A percentile compares a stretch with the other conserved stretches of the same genome.
phyloP scores from a whole-genome alignment of 1,139 yeast genomes.

The Lizanozyma gosingica region DNA sequence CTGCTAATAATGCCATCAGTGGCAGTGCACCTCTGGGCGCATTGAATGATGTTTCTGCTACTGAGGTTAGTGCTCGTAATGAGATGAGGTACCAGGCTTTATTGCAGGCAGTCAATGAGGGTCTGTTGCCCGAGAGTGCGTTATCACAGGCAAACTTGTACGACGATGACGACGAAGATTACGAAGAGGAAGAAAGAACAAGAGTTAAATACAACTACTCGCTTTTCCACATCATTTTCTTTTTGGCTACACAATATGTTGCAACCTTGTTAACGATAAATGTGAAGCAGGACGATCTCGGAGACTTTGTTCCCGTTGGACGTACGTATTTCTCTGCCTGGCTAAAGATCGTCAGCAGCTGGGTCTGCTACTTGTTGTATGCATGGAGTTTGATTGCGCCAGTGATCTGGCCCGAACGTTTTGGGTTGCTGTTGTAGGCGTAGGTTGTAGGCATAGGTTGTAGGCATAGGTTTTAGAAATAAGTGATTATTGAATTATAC shows the following conservation, averaged over 20 bases:
- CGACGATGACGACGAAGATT: conserved; percentile 24
- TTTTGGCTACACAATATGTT: conserved; percentile 94
- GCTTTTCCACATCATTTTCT: conserved; percentile 82
- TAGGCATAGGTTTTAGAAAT: no score
- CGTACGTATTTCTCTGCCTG: conserved; percentile 92
- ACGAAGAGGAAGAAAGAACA: conserved; percentile 51
- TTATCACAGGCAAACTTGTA: conserved; percentile 60
- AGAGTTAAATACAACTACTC: conserved; percentile 81
- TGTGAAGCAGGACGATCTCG: conserved; percentile 75
- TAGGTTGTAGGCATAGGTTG: no score
- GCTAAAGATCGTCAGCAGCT: conserved; percentile 87
- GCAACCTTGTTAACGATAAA: conserved; percentile 90
- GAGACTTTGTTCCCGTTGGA: conserved; percentile 94
- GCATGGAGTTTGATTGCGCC: conserved; percentile 94
- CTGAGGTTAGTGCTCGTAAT: conserved; percentile 52
- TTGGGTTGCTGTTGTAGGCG: conserved; percentile 22
- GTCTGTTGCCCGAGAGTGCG: conserved; percentile 90
- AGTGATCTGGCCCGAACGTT: conserved; percentile 80
- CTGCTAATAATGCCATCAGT: conserved; percentile 36
- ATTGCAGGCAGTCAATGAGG: conserved; percentile 89
- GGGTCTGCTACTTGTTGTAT: conserved; percentile 83
- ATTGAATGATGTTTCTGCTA: conserved; percentile 26
- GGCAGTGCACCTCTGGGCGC: conserved; percentile 23
- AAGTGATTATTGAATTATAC: no score
- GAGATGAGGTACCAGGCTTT: conserved; percentile 85